Percentiles rank a stretch among this genome's conserved stretches.
Conservation (phyloP, 495 filamentous ascomycete species). For the Tuber aestivum region DNA sequence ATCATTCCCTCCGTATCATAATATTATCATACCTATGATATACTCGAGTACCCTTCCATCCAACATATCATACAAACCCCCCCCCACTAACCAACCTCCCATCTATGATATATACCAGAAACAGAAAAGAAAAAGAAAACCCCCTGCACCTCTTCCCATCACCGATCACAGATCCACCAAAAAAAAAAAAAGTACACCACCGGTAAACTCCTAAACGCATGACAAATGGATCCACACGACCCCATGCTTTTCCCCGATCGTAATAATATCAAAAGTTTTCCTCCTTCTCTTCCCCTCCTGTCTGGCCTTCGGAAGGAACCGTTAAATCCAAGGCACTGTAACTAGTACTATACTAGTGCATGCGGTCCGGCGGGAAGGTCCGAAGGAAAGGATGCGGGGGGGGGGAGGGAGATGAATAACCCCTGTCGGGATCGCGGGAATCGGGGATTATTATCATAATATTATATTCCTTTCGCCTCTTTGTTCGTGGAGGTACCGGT, state of each 20-base stretch:
- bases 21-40: too few relatives aligned
- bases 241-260: not conserved
- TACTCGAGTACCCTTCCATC: too few relatives aligned
- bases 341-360: too few relatives aligned
- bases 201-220: not conserved
- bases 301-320: not conserved
- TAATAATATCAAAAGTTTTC: not conserved
- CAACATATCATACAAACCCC: too few relatives aligned
- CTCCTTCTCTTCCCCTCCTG: not conserved
- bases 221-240: too few relatives aligned
- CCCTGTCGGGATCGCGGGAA: slow-evolving; percentile 3
- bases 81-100: not conserved
- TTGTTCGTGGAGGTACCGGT: too few relatives aligned
- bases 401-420: not conserved
- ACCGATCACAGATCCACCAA: not conserved
- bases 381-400: not conserved
- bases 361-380: too few relatives aligned
- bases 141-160: not conserved
- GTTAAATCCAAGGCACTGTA: not conserved
- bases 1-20: too few relatives aligned
- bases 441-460: not conserved
- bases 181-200: too few relatives aligned
- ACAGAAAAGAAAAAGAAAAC: not conserved
- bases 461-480: too few relatives aligned
- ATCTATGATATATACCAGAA: too few relatives aligned